These are phyloP conservation scores for Harrya chromipes DNA, from an alignment of 768 basidiomycete genomes.

Conservation along the genomic window DNA sequence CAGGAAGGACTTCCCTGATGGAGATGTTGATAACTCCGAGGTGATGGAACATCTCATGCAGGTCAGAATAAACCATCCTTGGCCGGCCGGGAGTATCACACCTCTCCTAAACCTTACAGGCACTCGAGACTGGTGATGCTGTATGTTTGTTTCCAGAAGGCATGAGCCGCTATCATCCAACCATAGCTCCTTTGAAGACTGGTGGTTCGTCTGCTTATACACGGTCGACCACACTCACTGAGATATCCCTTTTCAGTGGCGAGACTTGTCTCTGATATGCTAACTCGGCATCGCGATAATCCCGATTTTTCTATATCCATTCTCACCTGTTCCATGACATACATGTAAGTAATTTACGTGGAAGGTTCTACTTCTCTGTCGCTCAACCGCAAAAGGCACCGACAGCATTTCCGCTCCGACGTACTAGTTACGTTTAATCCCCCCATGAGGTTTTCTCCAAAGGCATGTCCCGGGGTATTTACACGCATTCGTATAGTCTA, in stretches of 20 bases:
- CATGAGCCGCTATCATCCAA: constrained; percentile 79
- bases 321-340: constrained; percentile 77
- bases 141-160: constrained; percentile 88
- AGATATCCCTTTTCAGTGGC: constrained; percentile 49
- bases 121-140: constrained; percentile 71
- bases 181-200: constrained; percentile 84
- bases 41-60: constrained; percentile 68
- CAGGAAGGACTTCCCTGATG: constrained; percentile 62
- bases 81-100: not conserved
- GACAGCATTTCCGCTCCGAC: constrained; percentile 85
- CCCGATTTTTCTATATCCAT: constrained; percentile 71
- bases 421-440: constrained; percentile 81
- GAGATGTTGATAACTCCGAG: constrained; percentile 58
- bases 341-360: constrained; percentile 49
- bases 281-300: constrained; percentile 65
- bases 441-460: constrained; percentile 62
- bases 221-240: not conserved
- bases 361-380: not conserved
- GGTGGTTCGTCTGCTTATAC: constrained; percentile 52
- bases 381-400: constrained; percentile 50
- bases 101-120: constrained; percentile 40
- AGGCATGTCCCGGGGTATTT: constrained; percentile 36
- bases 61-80: constrained; percentile 34
- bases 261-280: constrained; percentile 73
- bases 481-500: not conserved